Conservation (phyloP, 73 alveolate genomes). For the Stentor roeselii region DNA sequence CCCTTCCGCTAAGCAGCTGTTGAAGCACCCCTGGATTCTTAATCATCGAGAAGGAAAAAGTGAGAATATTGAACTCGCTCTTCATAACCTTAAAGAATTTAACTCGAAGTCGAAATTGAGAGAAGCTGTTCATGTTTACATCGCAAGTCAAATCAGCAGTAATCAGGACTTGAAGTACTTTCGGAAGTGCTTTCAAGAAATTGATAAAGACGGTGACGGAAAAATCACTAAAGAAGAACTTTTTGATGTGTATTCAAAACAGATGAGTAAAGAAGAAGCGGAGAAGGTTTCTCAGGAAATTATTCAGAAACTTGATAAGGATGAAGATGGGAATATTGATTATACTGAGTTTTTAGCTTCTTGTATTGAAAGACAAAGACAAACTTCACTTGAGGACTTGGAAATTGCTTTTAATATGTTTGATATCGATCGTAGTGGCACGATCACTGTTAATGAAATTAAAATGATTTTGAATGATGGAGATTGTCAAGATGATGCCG, state of each 20-base stretch:
- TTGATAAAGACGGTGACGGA: background rate
- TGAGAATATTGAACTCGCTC: background rate
- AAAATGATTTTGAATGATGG: background rate
- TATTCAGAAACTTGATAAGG: background rate
- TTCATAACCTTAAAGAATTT: background rate
- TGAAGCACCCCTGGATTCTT: constrained; percentile 35
- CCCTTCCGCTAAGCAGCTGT: constrained; percentile 43
- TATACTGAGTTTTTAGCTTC: background rate
- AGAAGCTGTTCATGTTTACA: background rate
- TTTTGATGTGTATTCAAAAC: background rate
- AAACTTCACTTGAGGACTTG: background rate
- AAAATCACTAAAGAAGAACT: background rate
- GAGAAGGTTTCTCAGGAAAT: background rate
- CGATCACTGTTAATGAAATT: background rate
- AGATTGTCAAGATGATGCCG: background rate
- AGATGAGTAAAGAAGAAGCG: background rate
- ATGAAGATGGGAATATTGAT: background rate
- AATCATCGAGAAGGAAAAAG: background rate
- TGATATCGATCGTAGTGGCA: background rate
- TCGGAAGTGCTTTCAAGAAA: background rate
- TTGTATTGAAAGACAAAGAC: background rate
- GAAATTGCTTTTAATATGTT: background rate
- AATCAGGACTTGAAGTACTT: background rate
- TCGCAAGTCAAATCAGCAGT: background rate
- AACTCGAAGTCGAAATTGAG: too few species aligned